phyloP scores from a whole-genome alignment of 108 stramenopile genomes.

The Phaeodactylum tricornutum region DNA sequence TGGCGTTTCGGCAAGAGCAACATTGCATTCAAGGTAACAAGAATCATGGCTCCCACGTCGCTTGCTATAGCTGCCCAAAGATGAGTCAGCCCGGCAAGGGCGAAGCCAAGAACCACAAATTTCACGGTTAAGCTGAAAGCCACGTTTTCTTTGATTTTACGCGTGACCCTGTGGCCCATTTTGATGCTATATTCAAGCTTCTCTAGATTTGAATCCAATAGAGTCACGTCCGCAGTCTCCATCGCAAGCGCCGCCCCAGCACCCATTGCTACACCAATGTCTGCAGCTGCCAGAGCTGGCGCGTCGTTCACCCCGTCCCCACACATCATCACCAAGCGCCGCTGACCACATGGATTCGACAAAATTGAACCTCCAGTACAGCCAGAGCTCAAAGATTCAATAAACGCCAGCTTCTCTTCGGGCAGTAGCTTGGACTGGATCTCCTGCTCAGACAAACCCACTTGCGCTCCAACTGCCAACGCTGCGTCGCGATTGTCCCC shows the following conservation, averaged over 20 bases:
- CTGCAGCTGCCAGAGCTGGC: slow-evolving; percentile 87
- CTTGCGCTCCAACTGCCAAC: slow-evolving; percentile 47
- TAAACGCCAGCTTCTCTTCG: slow-evolving; percentile 47
- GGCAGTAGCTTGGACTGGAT: slow-evolving; percentile 56
- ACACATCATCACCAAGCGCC: slow-evolving; percentile 84
- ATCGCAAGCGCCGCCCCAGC: slow-evolving; percentile 91
- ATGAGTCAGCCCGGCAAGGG: slow-evolving; percentile 38
- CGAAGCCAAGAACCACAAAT: slow-evolving; percentile 52
- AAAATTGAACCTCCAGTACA: no score
- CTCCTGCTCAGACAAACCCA: slow-evolving; percentile 42
- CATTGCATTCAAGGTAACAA: slow-evolving; percentile 77
- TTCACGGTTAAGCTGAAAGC: slow-evolving; percentile 48
- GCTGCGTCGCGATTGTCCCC: slow-evolving; percentile 85
- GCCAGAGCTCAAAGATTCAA: no score
- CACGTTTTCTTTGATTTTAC: slow-evolving; percentile 62
- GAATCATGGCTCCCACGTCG: slow-evolving; percentile 77
- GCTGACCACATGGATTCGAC: no score
- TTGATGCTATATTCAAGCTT: slow-evolving; percentile 45
- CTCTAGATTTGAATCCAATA: slow-evolving; percentile 66
- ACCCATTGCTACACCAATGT: slow-evolving; percentile 96
- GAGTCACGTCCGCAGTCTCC: slow-evolving; percentile 74
- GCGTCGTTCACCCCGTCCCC: slow-evolving; percentile 97
- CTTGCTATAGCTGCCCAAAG: slow-evolving; percentile 57
- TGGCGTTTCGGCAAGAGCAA: slow-evolving; percentile 33
- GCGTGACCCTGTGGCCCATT: slow-evolving; percentile 50